A percentile compares a stretch with the other conserved stretches of the same genome.
phyloP scores from a whole-genome alignment of 495 filamentous ascomycete species.

The Aspergillus saccharolyticus region DNA sequence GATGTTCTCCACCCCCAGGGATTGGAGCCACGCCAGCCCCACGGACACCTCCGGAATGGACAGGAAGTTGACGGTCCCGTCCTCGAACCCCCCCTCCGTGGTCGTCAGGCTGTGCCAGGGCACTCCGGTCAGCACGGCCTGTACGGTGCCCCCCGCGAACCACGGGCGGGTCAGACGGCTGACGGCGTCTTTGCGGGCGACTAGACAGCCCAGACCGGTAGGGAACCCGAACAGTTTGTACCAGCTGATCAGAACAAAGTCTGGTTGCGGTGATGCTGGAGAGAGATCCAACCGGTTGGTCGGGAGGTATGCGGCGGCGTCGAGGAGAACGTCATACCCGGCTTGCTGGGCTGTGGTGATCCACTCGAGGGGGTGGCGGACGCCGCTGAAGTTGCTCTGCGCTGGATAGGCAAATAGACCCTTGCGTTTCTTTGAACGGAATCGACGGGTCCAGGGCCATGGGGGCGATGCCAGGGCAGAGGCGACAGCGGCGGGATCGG shows the following conservation, averaged over 20 bases:
- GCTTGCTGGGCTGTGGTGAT: constrained; percentile 5
- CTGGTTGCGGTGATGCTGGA: not conserved
- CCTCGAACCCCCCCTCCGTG: constrained; percentile 5
- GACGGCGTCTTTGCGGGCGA: constrained; percentile 5
- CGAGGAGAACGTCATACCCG: constrained; percentile 9
- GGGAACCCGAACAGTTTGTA: constrained; percentile 13
- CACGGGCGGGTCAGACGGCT: constrained; percentile 7
- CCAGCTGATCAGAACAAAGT: constrained; percentile 8
- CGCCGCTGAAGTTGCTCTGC: constrained; percentile 12
- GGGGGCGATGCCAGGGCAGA: not conserved
- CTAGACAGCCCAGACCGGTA: constrained; percentile 8
- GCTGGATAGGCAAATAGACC: constrained; percentile 11
- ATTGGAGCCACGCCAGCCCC: constrained; percentile 5
- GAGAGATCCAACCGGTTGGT: constrained; percentile 7
- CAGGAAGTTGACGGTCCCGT: constrained; percentile 8
- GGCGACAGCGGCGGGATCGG: constrained; percentile 1
- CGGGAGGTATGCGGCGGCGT: constrained; percentile 9
- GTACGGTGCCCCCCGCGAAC: constrained; percentile 7
- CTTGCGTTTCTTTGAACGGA: not conserved
- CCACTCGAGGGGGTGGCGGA: constrained; percentile 8
- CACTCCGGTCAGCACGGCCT: not conserved
- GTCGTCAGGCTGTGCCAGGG: constrained; percentile 1
- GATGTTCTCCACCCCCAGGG: constrained; percentile 1
- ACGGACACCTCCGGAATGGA: constrained; percentile 9
- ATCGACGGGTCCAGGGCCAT: not conserved